A percentile compares a stretch with the other conserved stretches of the same genome.
These are phyloP conservation scores for Phlebopus sp. DNA, from an alignment of 1,284 basidiomycete genomes.

Conservation along the genomic window DNA sequence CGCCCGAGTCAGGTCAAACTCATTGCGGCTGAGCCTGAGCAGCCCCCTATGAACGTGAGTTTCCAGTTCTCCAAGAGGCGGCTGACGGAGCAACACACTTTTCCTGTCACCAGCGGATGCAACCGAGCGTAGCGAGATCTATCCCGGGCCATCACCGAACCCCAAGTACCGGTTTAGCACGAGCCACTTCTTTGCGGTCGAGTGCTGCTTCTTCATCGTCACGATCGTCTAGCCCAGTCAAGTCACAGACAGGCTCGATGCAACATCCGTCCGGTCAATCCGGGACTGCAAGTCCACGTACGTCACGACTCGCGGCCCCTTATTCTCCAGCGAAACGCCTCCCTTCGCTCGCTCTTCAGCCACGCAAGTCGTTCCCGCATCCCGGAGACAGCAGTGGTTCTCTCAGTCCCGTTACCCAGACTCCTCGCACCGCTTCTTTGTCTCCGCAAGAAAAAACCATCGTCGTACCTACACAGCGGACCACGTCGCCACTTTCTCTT, in stretches of 20 bases:
- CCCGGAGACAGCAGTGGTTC: slow-evolving; percentile 24
- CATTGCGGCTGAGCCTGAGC: slow-evolving; percentile 44
- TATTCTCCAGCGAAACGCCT: slow-evolving; percentile 42
- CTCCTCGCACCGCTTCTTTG: slow-evolving; percentile 21
- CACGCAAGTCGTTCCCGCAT: slow-evolving; percentile 32
- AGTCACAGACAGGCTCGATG: slow-evolving; percentile 22
- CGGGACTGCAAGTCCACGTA: slow-evolving; percentile 21
- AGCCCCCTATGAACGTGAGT: slow-evolving; percentile 29
- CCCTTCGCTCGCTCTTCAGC: slow-evolving; percentile 35
- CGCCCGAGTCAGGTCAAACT: slow-evolving; percentile 83
- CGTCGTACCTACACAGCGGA: slow-evolving; percentile 9
- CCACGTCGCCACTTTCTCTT: slow-evolving; percentile 9
- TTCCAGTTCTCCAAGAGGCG: background rate
- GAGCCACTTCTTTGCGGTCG: slow-evolving; percentile 37
- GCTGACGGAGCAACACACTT: background rate
- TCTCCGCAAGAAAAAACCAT: slow-evolving; percentile 12
- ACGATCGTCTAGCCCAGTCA: slow-evolving; percentile 42
- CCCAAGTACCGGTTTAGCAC: slow-evolving; percentile 35
- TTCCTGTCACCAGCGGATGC: slow-evolving; percentile 16
- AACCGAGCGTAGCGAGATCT: slow-evolving; percentile 22
- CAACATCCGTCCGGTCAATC: slow-evolving; percentile 22
- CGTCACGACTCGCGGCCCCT: slow-evolving; percentile 31
- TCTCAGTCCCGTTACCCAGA: slow-evolving; percentile 21
- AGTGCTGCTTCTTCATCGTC: slow-evolving; percentile 35
- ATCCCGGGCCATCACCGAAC: slow-evolving; percentile 39